Percentiles rank a stretch among this genome's conserved stretches.
Evolutionary conservation across 805 yeast species (phyloP).

Genomic region (Yarrowia divulgata): DNA sequence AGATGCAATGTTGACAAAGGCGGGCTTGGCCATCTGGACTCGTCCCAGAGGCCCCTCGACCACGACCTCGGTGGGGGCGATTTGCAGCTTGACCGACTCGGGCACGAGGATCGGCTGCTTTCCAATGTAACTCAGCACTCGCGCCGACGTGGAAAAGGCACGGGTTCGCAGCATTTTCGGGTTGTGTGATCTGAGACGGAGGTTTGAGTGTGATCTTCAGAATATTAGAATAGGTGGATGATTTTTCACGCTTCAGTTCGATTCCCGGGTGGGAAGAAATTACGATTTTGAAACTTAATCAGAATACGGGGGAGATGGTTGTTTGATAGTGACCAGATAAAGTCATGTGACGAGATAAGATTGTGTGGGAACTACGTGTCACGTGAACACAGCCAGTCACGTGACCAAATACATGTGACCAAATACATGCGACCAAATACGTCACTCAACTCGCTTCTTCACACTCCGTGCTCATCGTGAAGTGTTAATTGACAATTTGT

Average conservation of each 20-base stretch:
- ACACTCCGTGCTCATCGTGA: too few relatives aligned
- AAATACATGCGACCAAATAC: too few relatives aligned
- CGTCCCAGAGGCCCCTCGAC: constrained; percentile 38
- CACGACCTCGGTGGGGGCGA: constrained; percentile 9
- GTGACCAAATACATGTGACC: too few relatives aligned
- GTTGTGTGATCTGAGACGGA: not conserved
- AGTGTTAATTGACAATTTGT: too few relatives aligned
- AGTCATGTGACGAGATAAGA: too few relatives aligned
- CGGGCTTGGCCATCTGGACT: constrained; percentile 23
- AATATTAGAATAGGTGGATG: not conserved
- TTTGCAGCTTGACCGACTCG: constrained; percentile 30
- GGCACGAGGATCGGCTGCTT: constrained; percentile 38
- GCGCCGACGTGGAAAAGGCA: constrained; percentile 36
- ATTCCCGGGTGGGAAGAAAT: not conserved
- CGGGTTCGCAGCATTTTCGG: constrained; percentile 35
- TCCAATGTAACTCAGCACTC: constrained; percentile 36
- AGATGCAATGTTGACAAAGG: constrained; percentile 22
- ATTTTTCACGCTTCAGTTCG: constrained; percentile 25
- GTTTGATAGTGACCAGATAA: too few relatives aligned
- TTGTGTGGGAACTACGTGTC: too few relatives aligned
- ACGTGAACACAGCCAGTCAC: too few relatives aligned
- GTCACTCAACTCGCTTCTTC: too few relatives aligned
- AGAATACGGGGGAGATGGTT: too few relatives aligned
- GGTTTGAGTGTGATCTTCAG: not conserved
- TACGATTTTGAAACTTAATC: too few relatives aligned